phyloP scores from a whole-genome alignment of 2,329 filamentous ascomycete genomes.

The Pestalotiopsis sp. region DNA sequence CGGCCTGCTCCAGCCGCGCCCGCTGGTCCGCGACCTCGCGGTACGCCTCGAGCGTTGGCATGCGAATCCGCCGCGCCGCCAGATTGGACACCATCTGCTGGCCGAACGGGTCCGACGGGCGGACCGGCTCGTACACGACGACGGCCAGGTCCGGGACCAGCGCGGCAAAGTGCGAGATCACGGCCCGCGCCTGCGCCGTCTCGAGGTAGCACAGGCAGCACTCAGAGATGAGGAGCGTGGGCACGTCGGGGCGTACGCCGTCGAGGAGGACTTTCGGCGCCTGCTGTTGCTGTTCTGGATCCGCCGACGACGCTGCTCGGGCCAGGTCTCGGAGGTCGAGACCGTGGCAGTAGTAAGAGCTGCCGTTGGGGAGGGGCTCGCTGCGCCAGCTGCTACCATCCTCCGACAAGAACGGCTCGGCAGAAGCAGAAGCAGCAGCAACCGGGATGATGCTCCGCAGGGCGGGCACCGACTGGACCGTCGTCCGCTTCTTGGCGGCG shows the following conservation, averaged over 20 bases:
- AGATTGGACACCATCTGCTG: constrained; percentile 92
- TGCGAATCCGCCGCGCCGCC: constrained; percentile 75
- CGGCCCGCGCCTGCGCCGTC: constrained; percentile 61
- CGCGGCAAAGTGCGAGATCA: constrained; percentile 67
- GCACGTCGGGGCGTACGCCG: constrained; percentile 58
- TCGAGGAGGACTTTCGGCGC: not conserved
- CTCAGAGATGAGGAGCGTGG: constrained; percentile 88
- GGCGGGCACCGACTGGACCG: constrained; percentile 48
- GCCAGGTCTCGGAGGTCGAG: constrained; percentile 71
- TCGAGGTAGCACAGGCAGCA: constrained; percentile 93
- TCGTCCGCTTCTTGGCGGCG: constrained; percentile 65
- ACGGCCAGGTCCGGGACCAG: constrained; percentile 55
- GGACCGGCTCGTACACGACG: constrained; percentile 87
- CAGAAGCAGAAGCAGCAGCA: no score
- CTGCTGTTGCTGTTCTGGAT: constrained; percentile 28
- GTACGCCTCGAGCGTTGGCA: constrained; percentile 81
- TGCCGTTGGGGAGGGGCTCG: constrained; percentile 36
- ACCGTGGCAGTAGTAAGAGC: constrained; percentile 60
- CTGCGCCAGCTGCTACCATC: constrained; percentile 44
- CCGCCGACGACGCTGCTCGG: constrained; percentile 15
- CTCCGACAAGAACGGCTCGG: not conserved
- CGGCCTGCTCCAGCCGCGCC: constrained; percentile 64
- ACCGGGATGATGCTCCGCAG: constrained; percentile 41
- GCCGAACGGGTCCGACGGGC: constrained; percentile 83
- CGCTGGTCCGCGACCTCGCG: constrained; percentile 70